Conservation (phyloP, 2,329 filamentous ascomycete genomes). For the Byssochlamys sp. region DNA sequence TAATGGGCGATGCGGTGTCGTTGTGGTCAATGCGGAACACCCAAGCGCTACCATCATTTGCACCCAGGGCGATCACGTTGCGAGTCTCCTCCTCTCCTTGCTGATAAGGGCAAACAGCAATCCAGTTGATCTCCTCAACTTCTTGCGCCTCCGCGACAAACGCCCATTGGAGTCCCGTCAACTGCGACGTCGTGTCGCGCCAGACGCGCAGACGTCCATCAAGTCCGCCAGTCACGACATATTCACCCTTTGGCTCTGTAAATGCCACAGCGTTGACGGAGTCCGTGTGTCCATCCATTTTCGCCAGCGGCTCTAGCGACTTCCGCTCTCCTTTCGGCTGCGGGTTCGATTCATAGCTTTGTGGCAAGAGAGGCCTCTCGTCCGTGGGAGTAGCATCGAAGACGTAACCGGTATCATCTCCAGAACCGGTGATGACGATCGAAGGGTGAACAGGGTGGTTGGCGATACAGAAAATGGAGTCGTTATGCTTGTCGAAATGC, state of each 20-base stretch:
- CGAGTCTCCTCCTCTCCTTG: conserved; percentile 44
- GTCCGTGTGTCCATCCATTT: conserved; percentile 82
- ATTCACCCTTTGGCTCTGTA: conserved; percentile 72
- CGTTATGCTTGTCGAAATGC: conserved; percentile 81
- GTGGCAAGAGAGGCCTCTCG: conserved; percentile 59
- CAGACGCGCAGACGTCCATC: conserved; percentile 74
- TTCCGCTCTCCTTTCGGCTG: conserved; percentile 49
- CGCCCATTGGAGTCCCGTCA: conserved; percentile 47
- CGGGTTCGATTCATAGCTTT: conserved; percentile 62
- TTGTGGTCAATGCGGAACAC: conserved; percentile 74
- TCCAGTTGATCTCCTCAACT: conserved; percentile 91
- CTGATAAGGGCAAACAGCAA: conserved; percentile 62
- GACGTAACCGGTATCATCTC: conserved; percentile 76
- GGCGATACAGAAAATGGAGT: conserved; percentile 89
- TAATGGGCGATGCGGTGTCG: conserved; percentile 54
- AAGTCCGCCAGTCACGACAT: conserved; percentile 74
- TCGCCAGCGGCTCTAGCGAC: conserved; percentile 56
- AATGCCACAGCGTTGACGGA: conserved; percentile 81
- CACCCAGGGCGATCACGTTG: conserved; percentile 79
- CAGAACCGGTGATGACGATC: conserved; percentile 79
- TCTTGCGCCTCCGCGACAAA: conserved; percentile 73
- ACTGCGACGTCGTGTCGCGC: conserved; percentile 40
- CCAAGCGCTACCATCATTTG: conserved; percentile 87
- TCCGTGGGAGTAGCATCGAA: conserved; percentile 61
- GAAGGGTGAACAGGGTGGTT: conserved; percentile 73